phyloP scores from a whole-genome alignment of 2,329 filamentous ascomycete genomes.

The Ceratocystiopsis sp. region DNA sequence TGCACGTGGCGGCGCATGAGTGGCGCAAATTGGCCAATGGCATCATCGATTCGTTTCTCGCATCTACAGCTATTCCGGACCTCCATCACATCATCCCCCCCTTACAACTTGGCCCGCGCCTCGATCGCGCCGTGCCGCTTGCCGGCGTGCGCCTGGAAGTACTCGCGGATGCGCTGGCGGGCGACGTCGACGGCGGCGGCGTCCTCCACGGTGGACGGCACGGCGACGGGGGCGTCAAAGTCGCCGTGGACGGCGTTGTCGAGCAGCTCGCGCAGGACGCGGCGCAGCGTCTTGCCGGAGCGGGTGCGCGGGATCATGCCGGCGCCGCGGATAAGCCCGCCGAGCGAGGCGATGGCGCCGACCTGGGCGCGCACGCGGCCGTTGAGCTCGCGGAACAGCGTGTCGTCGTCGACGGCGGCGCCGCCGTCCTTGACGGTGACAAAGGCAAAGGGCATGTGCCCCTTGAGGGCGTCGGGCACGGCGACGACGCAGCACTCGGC shows the following conservation, averaged over 20 bases:
- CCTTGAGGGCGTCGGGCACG: constrained; percentile 73
- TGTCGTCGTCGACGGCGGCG: constrained; percentile 27
- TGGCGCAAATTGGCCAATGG: background rate
- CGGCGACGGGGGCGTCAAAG: constrained; percentile 51
- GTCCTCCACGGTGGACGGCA: constrained; percentile 81
- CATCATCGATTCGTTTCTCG: background rate
- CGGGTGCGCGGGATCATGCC: constrained; percentile 85
- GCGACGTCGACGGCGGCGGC: constrained; percentile 56
- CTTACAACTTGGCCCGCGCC: constrained; percentile 31
- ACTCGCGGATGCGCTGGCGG: constrained; percentile 52
- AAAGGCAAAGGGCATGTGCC: constrained; percentile 83
- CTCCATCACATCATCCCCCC: too few relatives aligned
- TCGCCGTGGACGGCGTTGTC: constrained; percentile 66
- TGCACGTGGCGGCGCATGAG: too few relatives aligned
- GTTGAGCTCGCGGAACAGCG: constrained; percentile 47
- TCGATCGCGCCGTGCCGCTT: constrained; percentile 26
- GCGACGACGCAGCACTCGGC: constrained; percentile 77
- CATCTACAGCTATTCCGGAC: too few relatives aligned
- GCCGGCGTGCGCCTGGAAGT: constrained; percentile 42
- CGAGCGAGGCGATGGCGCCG: constrained; percentile 70
- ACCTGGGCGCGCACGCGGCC: constrained; percentile 60
- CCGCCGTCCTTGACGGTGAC: constrained; percentile 35
- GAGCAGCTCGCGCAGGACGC: constrained; percentile 66
- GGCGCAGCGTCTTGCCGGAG: constrained; percentile 75
- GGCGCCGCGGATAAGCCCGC: constrained; percentile 69